phyloP scores from a whole-genome alignment of 768 basidiomycete species.

The Sistotremastrum niveocremeum region DNA sequence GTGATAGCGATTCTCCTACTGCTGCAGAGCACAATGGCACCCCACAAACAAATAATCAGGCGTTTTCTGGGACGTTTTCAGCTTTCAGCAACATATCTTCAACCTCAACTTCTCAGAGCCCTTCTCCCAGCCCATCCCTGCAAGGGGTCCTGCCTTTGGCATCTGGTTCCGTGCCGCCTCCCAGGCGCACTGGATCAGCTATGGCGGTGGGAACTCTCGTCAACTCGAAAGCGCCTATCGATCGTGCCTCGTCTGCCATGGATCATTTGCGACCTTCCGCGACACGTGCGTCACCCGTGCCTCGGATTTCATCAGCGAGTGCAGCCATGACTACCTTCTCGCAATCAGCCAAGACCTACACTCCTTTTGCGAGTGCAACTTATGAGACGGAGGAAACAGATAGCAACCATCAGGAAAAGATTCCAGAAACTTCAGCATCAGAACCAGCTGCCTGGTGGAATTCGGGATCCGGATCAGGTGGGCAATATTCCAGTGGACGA shows the following conservation, averaged over 20 bases:
- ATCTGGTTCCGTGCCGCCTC: conserved; percentile 22
- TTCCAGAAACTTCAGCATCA: conserved; percentile 16
- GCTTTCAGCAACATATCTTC: conserved; percentile 91
- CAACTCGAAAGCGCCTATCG: conserved; percentile 38
- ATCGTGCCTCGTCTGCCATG: conserved; percentile 68
- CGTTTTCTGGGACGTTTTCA: conserved; percentile 71
- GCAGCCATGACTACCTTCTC: conserved; percentile 39
- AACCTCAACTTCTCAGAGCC: conserved; percentile 53
- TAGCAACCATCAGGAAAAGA: no score
- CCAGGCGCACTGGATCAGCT: conserved; percentile 55
- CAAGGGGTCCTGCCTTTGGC: not conserved
- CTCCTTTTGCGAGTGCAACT: conserved; percentile 10
- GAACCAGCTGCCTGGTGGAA: conserved; percentile 53
- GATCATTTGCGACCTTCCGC: conserved; percentile 41
- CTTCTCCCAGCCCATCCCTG: conserved; percentile 58
- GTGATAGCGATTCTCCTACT: conserved; percentile 49
- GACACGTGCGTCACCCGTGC: conserved; percentile 30
- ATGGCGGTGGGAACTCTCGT: conserved; percentile 40
- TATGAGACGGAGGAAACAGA: no score
- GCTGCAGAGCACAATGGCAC: conserved; percentile 17
- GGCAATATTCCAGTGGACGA: conserved; percentile 22
- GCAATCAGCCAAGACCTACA: conserved; percentile 17
- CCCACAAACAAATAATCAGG: conserved; percentile 24
- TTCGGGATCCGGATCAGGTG: conserved; percentile 18
- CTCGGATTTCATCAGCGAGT: conserved; percentile 39